A percentile compares a stretch with the other conserved stretches of the same genome.
Evolutionary conservation across 106 monocot species (phyloP).

Genomic region (Gastrodia elata): DNA sequence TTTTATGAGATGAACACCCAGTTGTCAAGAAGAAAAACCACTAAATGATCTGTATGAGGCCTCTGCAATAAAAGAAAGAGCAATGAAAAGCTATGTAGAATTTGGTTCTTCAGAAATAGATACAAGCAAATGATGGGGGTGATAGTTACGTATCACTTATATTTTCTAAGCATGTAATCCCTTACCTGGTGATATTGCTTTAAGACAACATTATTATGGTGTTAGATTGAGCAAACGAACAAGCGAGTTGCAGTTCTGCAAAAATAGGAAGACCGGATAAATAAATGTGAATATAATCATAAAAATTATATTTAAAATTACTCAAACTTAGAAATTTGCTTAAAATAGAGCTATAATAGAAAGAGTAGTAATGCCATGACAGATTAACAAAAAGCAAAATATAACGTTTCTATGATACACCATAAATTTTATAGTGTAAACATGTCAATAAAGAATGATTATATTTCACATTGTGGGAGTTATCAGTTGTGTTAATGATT

Average conservation of each 20-base stretch:
- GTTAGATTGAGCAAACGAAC: not conserved
- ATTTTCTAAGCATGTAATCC: not conserved
- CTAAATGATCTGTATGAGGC: conserved; percentile 3
- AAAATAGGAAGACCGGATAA: not conserved
- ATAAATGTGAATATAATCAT: no score
- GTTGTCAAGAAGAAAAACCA: no score
- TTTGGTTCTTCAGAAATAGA: not conserved
- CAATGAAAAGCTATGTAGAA: not conserved
- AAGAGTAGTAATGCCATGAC: no score
- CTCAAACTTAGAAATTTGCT: no score
- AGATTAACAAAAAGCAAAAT: no score
- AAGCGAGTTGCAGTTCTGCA: not conserved
- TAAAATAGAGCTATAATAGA: no score
- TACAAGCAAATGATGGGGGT: not conserved
- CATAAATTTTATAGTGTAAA: not conserved
- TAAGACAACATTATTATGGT: not conserved
- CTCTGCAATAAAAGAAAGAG: not conserved
- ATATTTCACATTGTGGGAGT: not conserved
- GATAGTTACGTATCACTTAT: not conserved
- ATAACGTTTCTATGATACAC: not conserved
- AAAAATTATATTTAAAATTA: no score
- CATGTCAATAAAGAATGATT: not conserved
- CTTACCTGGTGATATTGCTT: not conserved
- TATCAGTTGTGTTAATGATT: not conserved
- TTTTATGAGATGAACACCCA: conserved; percentile 7